These are phyloP conservation scores for Rhododendron mucronatum DNA, from an alignment of 148 eudicot species.

Conservation along the genomic window DNA sequence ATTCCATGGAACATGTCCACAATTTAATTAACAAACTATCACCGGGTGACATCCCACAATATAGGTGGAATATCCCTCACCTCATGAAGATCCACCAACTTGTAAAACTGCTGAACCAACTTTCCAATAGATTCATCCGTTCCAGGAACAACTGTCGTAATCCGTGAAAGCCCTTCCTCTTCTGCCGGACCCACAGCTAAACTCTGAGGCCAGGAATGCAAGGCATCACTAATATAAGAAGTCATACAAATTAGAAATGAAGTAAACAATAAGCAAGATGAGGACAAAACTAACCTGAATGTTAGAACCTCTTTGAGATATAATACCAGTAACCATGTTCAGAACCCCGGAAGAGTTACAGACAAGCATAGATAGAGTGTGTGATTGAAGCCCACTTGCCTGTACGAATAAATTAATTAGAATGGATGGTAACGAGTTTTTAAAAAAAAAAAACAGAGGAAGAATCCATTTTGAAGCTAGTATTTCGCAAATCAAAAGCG, in stretches of 20 bases:
- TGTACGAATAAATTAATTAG: conserved; percentile 32
- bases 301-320: conserved; percentile 83
- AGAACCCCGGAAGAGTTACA: conserved; percentile 81
- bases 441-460: neutral
- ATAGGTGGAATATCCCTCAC: conserved; percentile 28
- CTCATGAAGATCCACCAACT: conserved; percentile 77
- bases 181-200: conserved; percentile 92
- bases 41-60: neutral
- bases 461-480: neutral
- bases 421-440: neutral
- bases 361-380: conserved; percentile 80
- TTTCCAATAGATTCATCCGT: conserved; percentile 78
- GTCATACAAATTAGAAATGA: neutral
- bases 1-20: neutral
- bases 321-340: conserved; percentile 67
- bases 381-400: conserved; percentile 78
- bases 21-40: neutral
- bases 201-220: conserved; percentile 44
- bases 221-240: neutral
- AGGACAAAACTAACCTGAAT: conserved; percentile 53
- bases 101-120: conserved; percentile 79
- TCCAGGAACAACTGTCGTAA: conserved; percentile 92
- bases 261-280: neutral
- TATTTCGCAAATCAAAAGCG: neutral
- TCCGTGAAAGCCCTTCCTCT: conserved; percentile 76